A percentile compares a stretch with the other conserved stretches of the same genome.
These are phyloP conservation scores for Cytospora schulzeri DNA, from an alignment of 2,329 filamentous ascomycete species.

Conservation along the genomic window DNA sequence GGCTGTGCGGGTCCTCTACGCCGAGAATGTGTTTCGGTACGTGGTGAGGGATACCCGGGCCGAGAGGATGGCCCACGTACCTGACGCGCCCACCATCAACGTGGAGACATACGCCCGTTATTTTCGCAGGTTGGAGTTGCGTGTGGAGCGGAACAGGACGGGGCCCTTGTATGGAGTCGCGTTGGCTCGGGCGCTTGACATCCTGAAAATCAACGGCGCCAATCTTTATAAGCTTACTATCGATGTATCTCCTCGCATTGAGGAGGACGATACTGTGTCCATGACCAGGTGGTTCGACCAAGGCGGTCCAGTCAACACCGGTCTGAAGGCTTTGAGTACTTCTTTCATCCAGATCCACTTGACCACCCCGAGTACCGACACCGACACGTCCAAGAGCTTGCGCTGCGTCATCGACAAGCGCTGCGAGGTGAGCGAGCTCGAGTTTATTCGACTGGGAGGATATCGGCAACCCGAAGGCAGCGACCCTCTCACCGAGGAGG, in stretches of 20 bases:
- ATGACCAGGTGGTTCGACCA: constrained; percentile 17
- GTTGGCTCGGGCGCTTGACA: constrained; percentile 22
- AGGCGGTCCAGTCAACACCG: constrained; percentile 14
- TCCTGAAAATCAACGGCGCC: constrained; percentile 18
- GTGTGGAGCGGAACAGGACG: constrained; percentile 46
- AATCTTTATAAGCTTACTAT: constrained; percentile 47
- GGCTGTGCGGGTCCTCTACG: constrained; percentile 47
- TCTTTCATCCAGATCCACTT: constrained; percentile 31
- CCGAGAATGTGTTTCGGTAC: constrained; percentile 51
- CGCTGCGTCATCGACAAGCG: constrained; percentile 25
- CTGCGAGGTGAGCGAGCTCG: background rate
- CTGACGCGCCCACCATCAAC: constrained; percentile 33
- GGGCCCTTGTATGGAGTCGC: constrained; percentile 31
- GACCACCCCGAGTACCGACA: constrained; percentile 25
- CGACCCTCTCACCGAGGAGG: constrained; percentile 26
- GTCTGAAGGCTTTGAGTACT: constrained; percentile 28
- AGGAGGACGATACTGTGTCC: constrained; percentile 1
- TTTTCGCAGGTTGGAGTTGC: constrained; percentile 46
- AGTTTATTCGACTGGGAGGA: constrained; percentile 17
- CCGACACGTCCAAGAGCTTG: constrained; percentile 38
- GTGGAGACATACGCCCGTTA: constrained; percentile 42
- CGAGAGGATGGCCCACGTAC: constrained; percentile 19
- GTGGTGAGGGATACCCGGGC: constrained; percentile 42
- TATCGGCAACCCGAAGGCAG: constrained; percentile 9
- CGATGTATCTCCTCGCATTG: constrained; percentile 40